Evolutionary conservation across 768 basidiomycete species (phyloP).

Genomic region (Hemileccinum rubropunctum): DNA sequence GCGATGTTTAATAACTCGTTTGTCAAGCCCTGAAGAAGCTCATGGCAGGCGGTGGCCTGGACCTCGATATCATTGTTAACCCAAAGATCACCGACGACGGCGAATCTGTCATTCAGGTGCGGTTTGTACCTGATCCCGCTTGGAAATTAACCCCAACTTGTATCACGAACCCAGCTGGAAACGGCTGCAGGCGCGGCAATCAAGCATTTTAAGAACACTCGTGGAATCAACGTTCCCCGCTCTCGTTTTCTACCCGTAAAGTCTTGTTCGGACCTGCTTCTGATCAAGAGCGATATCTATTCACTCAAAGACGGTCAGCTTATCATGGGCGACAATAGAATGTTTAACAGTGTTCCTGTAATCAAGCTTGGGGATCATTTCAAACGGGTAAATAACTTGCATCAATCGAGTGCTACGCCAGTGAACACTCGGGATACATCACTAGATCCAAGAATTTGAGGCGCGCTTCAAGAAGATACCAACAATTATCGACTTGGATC

Average conservation of each 20-base stretch:
- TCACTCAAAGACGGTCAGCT: constrained; percentile 85
- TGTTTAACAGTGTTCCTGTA: constrained; percentile 89
- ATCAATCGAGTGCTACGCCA: neutral
- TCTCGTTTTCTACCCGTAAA: constrained; percentile 91
- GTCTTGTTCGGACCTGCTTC: constrained; percentile 82
- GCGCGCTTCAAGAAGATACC: constrained; percentile 96
- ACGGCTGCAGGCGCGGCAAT: constrained; percentile 92
- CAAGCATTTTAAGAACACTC: constrained; percentile 90
- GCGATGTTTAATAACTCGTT: neutral
- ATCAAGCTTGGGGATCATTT: constrained; percentile 97
- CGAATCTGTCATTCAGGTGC: constrained; percentile 75
- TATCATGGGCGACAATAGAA: constrained; percentile 75
- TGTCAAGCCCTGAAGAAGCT: constrained; percentile 78
- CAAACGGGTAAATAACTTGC: constrained; percentile 68
- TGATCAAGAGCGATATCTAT: constrained; percentile 93
- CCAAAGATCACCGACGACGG: constrained; percentile 86
- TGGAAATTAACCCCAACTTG: constrained; percentile 5
- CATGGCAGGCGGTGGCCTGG: constrained; percentile 83
- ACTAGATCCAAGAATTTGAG: constrained; percentile 81
- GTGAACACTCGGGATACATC: neutral
- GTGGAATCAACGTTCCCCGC: constrained; percentile 94
- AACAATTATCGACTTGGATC: constrained; percentile 86
- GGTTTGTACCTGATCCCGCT: neutral
- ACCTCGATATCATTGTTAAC: constrained; percentile 95
- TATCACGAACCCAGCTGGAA: constrained; percentile 52